phyloP scores from a whole-genome alignment of 345 rosid genomes.

The Salix purpurea region DNA sequence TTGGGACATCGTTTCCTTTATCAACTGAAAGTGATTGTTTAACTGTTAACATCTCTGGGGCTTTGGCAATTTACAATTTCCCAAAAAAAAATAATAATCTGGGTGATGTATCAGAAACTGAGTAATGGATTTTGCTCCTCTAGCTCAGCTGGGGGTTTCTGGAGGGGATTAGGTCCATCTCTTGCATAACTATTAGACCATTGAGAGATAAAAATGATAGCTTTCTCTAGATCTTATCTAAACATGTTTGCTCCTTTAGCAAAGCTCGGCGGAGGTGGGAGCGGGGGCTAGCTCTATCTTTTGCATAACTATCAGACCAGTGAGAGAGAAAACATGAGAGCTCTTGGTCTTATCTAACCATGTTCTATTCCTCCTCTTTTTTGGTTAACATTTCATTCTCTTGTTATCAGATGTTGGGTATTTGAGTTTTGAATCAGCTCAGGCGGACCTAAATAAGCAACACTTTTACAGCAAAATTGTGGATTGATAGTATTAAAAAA shows the following conservation, averaged over 20 bases:
- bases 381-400: neutral
- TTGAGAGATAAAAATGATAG: neutral
- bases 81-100: too few relatives aligned
- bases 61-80: too few relatives aligned
- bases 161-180: neutral
- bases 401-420: neutral
- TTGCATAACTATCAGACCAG: neutral
- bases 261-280: neutral
- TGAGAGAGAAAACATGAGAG: neutral
- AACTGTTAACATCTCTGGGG: neutral
- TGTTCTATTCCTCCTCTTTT: neutral
- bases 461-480: neutral
- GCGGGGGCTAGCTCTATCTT: neutral
- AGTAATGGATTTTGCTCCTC: neutral
- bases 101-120: neutral
- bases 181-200: neutral
- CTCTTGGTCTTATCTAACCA: neutral
- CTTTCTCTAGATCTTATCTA: neutral
- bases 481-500: neutral
- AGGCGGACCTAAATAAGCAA: neutral
- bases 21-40: neutral
- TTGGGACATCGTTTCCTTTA: neutral
- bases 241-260: neutral
- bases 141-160: neutral
- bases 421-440: neutral